Evolutionary conservation across 805 yeast species (phyloP).

Genomic region (Nakazawaea peltata): DNA sequence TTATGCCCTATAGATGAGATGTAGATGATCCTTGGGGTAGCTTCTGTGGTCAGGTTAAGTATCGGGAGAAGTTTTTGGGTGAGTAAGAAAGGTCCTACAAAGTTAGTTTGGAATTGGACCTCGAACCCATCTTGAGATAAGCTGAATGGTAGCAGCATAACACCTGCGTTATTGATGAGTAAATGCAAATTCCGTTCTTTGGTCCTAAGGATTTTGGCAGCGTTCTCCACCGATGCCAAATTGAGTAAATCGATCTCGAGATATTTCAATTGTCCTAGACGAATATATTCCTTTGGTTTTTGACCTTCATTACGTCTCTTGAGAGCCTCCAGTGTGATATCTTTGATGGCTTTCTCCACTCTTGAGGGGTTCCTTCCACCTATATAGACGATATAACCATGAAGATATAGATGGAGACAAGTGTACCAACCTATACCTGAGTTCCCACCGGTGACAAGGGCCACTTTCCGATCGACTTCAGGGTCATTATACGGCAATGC

Average conservation of each 20-base stretch:
- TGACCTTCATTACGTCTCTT: constrained; percentile 17
- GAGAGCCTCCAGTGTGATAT: constrained; percentile 47
- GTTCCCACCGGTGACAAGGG: constrained; percentile 75
- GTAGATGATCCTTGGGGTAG: constrained; percentile 47
- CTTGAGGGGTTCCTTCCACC: constrained; percentile 60
- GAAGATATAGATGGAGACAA: constrained; percentile 66
- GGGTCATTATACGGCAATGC: constrained; percentile 59
- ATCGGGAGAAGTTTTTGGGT: constrained; percentile 53
- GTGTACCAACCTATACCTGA: constrained; percentile 78
- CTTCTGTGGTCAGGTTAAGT: constrained; percentile 27
- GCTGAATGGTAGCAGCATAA: constrained; percentile 66
- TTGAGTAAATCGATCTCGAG: constrained; percentile 50
- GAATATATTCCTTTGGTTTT: constrained; percentile 12
- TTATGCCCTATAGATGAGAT: constrained; percentile 62
- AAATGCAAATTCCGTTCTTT: constrained; percentile 48
- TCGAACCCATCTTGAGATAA: constrained; percentile 67
- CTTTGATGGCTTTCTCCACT: constrained; percentile 48
- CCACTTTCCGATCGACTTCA: constrained; percentile 44
- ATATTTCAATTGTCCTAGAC: constrained; percentile 43
- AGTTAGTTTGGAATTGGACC: constrained; percentile 73
- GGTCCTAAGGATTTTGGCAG: constrained; percentile 36
- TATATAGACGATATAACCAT: constrained; percentile 69
- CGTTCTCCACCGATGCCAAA: constrained; percentile 36
- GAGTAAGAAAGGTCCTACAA: constrained; percentile 64
- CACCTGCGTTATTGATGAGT: constrained; percentile 72